These are phyloP conservation scores for Blastobotrys proliferans DNA, from an alignment of 1,139 yeast species.

Conservation along the genomic window DNA sequence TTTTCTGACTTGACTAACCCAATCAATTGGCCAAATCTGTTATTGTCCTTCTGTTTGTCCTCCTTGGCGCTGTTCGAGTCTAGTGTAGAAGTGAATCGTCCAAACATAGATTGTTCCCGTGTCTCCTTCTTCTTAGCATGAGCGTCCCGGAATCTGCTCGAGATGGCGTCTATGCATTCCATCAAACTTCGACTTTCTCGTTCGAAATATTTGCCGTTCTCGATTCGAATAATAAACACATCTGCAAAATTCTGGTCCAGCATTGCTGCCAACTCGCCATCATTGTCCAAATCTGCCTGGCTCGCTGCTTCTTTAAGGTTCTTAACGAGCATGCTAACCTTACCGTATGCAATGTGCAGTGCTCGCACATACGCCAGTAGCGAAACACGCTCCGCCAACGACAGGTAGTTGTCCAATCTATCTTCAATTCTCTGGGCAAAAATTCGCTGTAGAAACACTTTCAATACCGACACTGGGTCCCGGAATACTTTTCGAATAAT, in stretches of 20 bases:
- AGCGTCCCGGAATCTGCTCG: slow-evolving; percentile 24
- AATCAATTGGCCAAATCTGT: slow-evolving; percentile 34
- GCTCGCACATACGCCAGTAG: slow-evolving; percentile 75
- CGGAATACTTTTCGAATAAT: slow-evolving; percentile 71
- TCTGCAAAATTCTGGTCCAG: slow-evolving; percentile 73
- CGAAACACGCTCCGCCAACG: slow-evolving; percentile 59
- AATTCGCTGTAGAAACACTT: slow-evolving; percentile 67
- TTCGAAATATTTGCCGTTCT: slow-evolving; percentile 65
- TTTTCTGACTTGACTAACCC: slow-evolving; percentile 23
- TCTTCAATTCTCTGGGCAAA: slow-evolving; percentile 72
- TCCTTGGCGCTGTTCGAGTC: slow-evolving; percentile 4
- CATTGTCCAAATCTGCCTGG: slow-evolving; percentile 36
- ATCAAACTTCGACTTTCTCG: slow-evolving; percentile 69
- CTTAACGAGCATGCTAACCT: slow-evolving; percentile 60
- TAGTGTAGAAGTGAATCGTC: slow-evolving; percentile 24
- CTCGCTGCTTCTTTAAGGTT: slow-evolving; percentile 58
- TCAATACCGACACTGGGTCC: slow-evolving; percentile 61
- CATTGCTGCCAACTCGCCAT: slow-evolving; percentile 49
- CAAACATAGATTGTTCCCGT: slow-evolving; percentile 27
- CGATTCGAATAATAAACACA: slow-evolving; percentile 65
- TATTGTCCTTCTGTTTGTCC: slow-evolving; percentile 17
- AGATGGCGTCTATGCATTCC: slow-evolving; percentile 48
- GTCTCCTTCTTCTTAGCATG: slow-evolving; percentile 22
- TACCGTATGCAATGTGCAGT: slow-evolving; percentile 59
- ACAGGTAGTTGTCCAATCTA: slow-evolving; percentile 59